Conservation (phyloP, 257 asterid genomes). For the Leptodermis oblonga region DNA sequence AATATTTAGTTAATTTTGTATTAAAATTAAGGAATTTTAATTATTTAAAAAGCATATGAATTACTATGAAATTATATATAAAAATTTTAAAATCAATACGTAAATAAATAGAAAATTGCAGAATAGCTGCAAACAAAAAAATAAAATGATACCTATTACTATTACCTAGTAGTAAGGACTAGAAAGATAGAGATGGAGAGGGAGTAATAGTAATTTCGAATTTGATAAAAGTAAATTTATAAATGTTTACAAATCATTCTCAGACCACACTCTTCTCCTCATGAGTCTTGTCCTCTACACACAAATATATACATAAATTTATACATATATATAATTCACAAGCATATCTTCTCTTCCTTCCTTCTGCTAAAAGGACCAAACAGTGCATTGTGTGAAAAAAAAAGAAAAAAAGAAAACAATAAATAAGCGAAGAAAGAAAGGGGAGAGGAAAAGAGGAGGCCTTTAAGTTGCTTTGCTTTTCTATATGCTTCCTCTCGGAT, state of each 20-base stretch:
- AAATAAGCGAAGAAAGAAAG: slow-evolving; percentile 34
- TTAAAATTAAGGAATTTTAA: too few relatives aligned
- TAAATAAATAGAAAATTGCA: too few relatives aligned
- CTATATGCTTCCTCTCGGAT: slow-evolving; percentile 75
- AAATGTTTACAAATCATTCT: slow-evolving; percentile 21
- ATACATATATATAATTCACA: slow-evolving; percentile 18
- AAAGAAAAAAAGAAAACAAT: slow-evolving; percentile 30
- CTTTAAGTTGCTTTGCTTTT: slow-evolving; percentile 58
- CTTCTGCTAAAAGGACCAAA: slow-evolving; percentile 41
- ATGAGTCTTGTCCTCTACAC: slow-evolving; percentile 23
- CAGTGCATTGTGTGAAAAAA: slow-evolving; percentile 50
- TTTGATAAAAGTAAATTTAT: background rate
- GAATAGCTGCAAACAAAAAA: too few relatives aligned
- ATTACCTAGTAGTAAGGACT: too few relatives aligned
- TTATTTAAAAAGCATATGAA: too few relatives aligned
- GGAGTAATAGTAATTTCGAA: background rate
- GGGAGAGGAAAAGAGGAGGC: slow-evolving; percentile 57
- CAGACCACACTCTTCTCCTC: slow-evolving; percentile 37
- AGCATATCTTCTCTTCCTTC: slow-evolving; percentile 21
- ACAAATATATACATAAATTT: slow-evolving; percentile 15
- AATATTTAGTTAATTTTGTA: too few relatives aligned
- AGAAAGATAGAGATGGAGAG: too few relatives aligned
- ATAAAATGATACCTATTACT: too few relatives aligned
- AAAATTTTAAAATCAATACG: too few relatives aligned
- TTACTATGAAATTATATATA: too few relatives aligned